Evolutionary conservation across 2,329 filamentous ascomycete species (phyloP).

Genomic region (Exophiala alcalophila): DNA sequence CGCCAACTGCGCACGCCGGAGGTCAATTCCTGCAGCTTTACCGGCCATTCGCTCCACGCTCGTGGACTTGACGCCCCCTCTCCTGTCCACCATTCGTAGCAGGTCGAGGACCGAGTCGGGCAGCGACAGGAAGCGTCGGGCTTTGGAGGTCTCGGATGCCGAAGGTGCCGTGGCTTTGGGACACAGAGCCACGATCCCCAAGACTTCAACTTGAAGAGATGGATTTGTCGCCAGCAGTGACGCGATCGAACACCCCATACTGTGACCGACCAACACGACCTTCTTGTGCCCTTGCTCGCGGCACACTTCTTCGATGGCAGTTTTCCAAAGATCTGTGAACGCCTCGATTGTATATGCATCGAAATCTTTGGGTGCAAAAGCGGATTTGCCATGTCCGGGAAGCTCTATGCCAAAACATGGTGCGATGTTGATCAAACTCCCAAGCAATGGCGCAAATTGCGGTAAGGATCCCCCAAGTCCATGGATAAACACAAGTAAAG

Average conservation of each 20-base stretch:
- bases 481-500: conserved; percentile 86
- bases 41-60: conserved; percentile 73
- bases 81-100: conserved; percentile 72
- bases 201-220: conserved; percentile 60
- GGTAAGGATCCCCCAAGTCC: conserved; percentile 88
- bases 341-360: conserved; percentile 76
- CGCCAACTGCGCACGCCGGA: conserved; percentile 43
- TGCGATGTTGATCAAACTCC: conserved; percentile 75
- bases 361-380: conserved; percentile 68
- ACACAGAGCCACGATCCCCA: conserved; percentile 77
- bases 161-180: conserved; percentile 66
- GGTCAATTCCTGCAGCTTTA: conserved; percentile 40
- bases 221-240: conserved; percentile 65
- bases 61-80: conserved; percentile 71
- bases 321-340: conserved; percentile 70
- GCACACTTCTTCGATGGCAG: conserved; percentile 59
- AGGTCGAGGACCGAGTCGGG: conserved; percentile 68
- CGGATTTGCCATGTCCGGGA: conserved; percentile 81
- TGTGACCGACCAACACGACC: conserved; percentile 54
- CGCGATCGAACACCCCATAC: conserved; percentile 79
- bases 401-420: conserved; percentile 86
- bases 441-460: conserved; percentile 79
- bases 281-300: conserved; percentile 22
- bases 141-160: conserved; percentile 49
- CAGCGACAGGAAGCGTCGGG: conserved; percentile 62